These are phyloP conservation scores for Cyberlindnera meyerae DNA, from an alignment of 805 yeast species.

Conservation along the genomic window DNA sequence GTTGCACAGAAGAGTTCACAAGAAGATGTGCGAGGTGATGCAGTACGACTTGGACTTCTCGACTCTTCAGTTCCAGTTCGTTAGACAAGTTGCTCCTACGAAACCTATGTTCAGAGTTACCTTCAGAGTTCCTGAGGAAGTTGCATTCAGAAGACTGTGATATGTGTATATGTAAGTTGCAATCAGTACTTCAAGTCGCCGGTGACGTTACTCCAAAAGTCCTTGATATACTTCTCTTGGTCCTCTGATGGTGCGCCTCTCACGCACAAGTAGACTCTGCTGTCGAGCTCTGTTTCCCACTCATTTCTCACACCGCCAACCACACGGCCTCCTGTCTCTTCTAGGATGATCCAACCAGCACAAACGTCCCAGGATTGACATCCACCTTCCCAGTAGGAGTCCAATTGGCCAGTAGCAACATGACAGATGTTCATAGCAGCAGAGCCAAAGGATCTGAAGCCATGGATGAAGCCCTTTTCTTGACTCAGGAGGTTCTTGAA, in stretches of 20 bases:
- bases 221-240: slow-evolving; percentile 41
- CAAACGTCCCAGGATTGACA: slow-evolving; percentile 67
- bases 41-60: slow-evolving; percentile 41
- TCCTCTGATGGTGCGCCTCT: slow-evolving; percentile 41
- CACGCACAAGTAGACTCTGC: slow-evolving; percentile 52
- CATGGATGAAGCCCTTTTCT: slow-evolving; percentile 56
- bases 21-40: slow-evolving; percentile 42
- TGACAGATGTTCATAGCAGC: slow-evolving; percentile 60
- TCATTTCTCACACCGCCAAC: slow-evolving; percentile 50
- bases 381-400: slow-evolving; percentile 69
- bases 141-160: slow-evolving; percentile 41
- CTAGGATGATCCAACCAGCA: slow-evolving; percentile 59
- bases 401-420: slow-evolving; percentile 54
- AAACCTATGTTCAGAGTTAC: slow-evolving; percentile 93
- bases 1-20: slow-evolving; percentile 59
- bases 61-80: slow-evolving; percentile 65
- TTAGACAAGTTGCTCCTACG: slow-evolving; percentile 93
- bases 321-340: slow-evolving; percentile 54
- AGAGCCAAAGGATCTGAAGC: slow-evolving; percentile 56
- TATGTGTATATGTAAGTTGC: background rate
- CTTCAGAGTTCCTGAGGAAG: slow-evolving; percentile 64
- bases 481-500: slow-evolving; percentile 41
- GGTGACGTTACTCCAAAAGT: slow-evolving; percentile 45
- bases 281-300: slow-evolving; percentile 46
- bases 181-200: slow-evolving; percentile 39